Base-by-base conservation (phyloP, 768 basidiomycete species). In the Suillus placidus region DNA sequence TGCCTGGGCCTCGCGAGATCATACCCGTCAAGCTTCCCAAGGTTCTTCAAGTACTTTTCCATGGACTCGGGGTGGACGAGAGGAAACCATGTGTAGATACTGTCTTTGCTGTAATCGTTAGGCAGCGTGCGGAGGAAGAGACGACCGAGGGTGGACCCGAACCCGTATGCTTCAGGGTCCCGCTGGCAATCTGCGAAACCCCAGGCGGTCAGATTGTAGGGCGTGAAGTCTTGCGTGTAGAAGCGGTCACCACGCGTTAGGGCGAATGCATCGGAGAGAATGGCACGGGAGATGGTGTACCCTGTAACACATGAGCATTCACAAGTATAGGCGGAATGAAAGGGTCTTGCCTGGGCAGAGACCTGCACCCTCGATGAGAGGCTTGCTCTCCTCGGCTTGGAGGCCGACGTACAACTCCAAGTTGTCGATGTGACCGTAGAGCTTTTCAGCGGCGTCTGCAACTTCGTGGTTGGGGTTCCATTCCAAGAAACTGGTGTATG, bases 81-180 rank as follows among this genome's bases (percentile, higher is more conserved):
- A n/a, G 93, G 91, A 88, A 94, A 94, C 86, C 91, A 93, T 4
- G 93, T 87, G 73, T 92, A 94, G 56, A 86, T 79, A 66, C 89
- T 91, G 73, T 90, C 87, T 65, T 85, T 83, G 0, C 84, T 82
- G 77, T 83, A 94, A 72, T 92, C 79, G 58, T 87, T 77, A 2
- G 93, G 92, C 1, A 94, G 82, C 23, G 86, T 87, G 55, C 93
- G 90, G 58, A 93, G 79, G 76, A 94, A 78, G 38, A 94, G 83
- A 40, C 88, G 85, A 8, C 89, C 92, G 47, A 94, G 84, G 14
- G 85, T 90, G 10, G 74, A 77, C 26, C 92, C 92, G 68, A 90
- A 91, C 34, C 92, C 92, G 65, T 87, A 89, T 4, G 84, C 92
- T 45, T 81, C 81, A 35, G 87, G 79, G 69, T 93, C 87, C 64